Conservation (phyloP, 208 protist genomes). For the Acanthamoeba castellanii region DNA sequence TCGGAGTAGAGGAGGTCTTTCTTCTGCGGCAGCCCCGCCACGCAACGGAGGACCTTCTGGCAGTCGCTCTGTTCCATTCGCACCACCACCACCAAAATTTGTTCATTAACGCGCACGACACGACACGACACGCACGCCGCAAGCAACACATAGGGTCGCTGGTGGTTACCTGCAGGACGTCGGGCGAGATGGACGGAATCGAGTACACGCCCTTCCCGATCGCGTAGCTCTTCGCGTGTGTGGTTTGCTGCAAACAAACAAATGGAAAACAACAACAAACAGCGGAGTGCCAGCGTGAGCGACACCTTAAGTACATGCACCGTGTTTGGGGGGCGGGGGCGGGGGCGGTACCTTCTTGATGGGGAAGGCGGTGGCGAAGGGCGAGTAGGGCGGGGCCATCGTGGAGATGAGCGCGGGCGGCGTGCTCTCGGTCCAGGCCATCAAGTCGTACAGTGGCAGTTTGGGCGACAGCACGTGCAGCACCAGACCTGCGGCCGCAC, state of each 20-base stretch:
- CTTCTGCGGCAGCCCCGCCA: conserved; percentile 20
- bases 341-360: conserved; percentile 16
- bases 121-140: no score
- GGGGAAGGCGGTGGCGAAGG: conserved; percentile 28
- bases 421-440: neutral
- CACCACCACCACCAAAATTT: no score
- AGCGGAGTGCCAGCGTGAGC: neutral
- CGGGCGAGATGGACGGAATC: conserved; percentile 10
- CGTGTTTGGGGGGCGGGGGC: neutral
- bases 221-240: conserved; percentile 54
- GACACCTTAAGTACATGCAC: no score
- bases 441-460: conserved; percentile 37
- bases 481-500: conserved; percentile 10
- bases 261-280: no score
- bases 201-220: conserved; percentile 60
- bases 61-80: conserved; percentile 3
- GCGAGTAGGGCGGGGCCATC: neutral
- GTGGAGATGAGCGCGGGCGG: neutral
- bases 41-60: conserved; percentile 43
- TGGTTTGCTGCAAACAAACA: conserved; percentile 13
- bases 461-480: conserved; percentile 33
- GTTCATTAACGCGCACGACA: neutral
- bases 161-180: conserved; percentile 21
- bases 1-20: conserved; percentile 43
- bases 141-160: no score